Evolutionary conservation across 164 flowering plant genomes (phyloP), one percentile per base, ranked within the genome.

Genomic region (Stephania japonica): DNA sequence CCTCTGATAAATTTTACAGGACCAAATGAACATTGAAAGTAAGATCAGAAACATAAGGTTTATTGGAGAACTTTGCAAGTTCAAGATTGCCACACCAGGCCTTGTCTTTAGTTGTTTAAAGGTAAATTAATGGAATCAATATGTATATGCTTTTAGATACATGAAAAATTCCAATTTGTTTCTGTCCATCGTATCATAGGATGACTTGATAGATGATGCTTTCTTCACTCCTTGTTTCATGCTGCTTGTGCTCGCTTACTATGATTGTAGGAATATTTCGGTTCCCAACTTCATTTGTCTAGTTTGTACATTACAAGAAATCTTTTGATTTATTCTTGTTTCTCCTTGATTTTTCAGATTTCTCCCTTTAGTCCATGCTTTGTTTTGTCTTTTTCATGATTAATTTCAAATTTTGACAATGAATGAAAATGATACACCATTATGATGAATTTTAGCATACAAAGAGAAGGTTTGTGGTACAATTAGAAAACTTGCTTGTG

Each of bases 21-120:
- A 93, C 83, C 99, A 93, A 88, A 93, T 95, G 93, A 93, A 95
- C 81, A 95, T 95, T 73, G 99, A 95, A 77, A 90, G 94, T 67
- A 93, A 91, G 87, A 91, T 93, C 71, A 84, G 91, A 83, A 95
- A 95, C 78, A 91, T 93, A 75, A 86, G 99, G 77, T 95, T 93
- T 77, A 85, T 95, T 80, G 99, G 99, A 83, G 99, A 95, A 78
- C 92, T 95, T 61, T 91, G 94, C 89, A 95, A 95, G 87, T 95
- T 95, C 69, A 89, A 75, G 81, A 87, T 95, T 81, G 97, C 98
- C 8, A 87, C 93, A 27, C 84, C 98, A 73, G 87, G 93, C 59
- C 87, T 90, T 73, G 89, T 91, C 73, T 95, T 95, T 77, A 87
- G 84, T 80, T 91, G 92, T 83, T 83, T 93, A 77, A 95, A 93